phyloP scores from a whole-genome alignment of 1,139 yeast genomes.

The Ogataea hybrid region DNA sequence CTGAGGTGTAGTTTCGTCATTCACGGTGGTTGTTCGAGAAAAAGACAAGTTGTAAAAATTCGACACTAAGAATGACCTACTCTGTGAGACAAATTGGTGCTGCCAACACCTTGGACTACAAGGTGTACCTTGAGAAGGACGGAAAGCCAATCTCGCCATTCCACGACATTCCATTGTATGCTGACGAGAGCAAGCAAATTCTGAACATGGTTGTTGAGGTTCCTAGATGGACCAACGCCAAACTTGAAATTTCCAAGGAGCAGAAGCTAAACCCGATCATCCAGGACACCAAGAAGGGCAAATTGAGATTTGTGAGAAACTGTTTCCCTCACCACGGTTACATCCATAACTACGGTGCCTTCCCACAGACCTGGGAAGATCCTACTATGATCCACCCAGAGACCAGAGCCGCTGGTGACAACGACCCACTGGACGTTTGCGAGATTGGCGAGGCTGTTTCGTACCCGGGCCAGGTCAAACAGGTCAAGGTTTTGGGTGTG shows the following conservation, averaged over 20 bases:
- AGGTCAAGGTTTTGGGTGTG: conserved; percentile 82
- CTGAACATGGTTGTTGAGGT: conserved; percentile 88
- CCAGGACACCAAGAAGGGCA: conserved; percentile 84
- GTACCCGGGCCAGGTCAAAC: conserved; percentile 72
- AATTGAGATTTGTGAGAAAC: conserved; percentile 80
- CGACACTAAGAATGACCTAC: conserved; percentile 50
- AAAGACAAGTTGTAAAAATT: conserved; percentile 6
- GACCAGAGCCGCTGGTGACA: conserved; percentile 81
- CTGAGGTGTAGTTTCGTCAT: conserved; percentile 2
- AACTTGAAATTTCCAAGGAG: conserved; percentile 76
- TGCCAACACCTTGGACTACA: conserved; percentile 87
- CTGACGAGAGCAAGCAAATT: conserved; percentile 61
- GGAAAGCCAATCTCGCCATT: conserved; percentile 72
- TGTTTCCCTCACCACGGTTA: conserved; percentile 90
- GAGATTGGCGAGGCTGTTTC: conserved; percentile 79
- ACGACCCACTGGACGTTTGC: conserved; percentile 88
- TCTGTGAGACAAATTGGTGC: conserved; percentile 88
- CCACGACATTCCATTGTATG: conserved; percentile 73
- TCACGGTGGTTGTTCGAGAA: conserved; percentile 2
- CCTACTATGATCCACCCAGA: conserved; percentile 69
- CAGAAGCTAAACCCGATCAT: conserved; percentile 72
- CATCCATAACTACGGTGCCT: conserved; percentile 90
- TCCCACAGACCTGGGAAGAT: conserved; percentile 97
- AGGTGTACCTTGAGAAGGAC: conserved; percentile 68
- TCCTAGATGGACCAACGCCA: conserved; percentile 90